phyloP scores from a whole-genome alignment of 768 basidiomycete species.

The Leccinum ochraceum region DNA sequence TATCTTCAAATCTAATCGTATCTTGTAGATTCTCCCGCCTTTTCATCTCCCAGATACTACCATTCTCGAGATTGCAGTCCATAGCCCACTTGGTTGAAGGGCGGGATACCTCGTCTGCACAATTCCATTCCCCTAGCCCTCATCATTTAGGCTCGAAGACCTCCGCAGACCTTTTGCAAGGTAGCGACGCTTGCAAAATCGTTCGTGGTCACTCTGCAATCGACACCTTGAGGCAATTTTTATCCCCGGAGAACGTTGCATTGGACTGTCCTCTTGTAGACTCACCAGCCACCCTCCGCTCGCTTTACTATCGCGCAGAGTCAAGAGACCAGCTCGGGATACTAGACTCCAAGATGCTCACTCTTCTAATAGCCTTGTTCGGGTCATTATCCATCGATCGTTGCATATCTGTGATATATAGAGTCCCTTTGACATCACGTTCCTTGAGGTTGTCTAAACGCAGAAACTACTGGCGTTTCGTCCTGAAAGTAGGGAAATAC shows the following conservation, averaged over 20 bases:
- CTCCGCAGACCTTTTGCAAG: not conserved
- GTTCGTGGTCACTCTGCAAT: conserved; percentile 9
- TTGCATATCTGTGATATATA: conserved; percentile 28
- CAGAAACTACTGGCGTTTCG: conserved; percentile 49
- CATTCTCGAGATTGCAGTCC: conserved; percentile 2
- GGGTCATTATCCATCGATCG: conserved; percentile 47
- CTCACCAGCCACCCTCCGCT: conserved; percentile 38
- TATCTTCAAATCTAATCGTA: not conserved
- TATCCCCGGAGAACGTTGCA: conserved; percentile 17
- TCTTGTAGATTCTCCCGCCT: conserved; percentile 4
- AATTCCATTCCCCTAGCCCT: not conserved
- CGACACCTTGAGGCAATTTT: conserved; percentile 13
- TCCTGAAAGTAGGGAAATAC: conserved; percentile 45
- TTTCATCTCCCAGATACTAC: not conserved
- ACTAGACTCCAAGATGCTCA: conserved; percentile 39
- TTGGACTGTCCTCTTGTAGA: conserved; percentile 12
- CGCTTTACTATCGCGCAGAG: conserved; percentile 41
- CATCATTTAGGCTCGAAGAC: not conserved
- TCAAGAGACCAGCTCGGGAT: conserved; percentile 34
- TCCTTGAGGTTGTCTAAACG: conserved; percentile 20
- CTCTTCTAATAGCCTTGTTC: conserved; percentile 47
- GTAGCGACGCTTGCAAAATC: not conserved
- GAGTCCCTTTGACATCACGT: conserved; percentile 30
- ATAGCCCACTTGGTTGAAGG: too few relatives aligned
- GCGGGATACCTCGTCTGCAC: not conserved